Percentiles rank a stretch among this genome's conserved stretches.
phyloP scores from a whole-genome alignment of 306 rosid species.

The Sicyos baderoa region DNA sequence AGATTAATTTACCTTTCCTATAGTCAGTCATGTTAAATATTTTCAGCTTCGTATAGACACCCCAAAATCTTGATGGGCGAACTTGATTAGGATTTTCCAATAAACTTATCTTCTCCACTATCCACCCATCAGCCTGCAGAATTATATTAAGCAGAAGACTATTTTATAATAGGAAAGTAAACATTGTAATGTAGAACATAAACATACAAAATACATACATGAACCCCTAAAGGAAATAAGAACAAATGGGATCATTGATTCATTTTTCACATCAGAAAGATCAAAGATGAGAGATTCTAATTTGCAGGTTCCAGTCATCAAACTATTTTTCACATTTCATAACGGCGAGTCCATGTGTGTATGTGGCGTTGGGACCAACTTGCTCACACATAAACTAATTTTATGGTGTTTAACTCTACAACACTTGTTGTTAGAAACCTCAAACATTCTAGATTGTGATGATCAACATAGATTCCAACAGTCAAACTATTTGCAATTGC shows the following conservation, averaged over 20 bases:
- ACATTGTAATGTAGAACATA: not conserved
- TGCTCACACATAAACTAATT: not conserved
- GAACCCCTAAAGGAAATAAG: not conserved
- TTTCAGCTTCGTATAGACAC: constrained; percentile 91
- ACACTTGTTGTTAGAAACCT: not conserved
- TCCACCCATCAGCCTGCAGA: constrained; percentile 95
- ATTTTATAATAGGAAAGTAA: too few species aligned
- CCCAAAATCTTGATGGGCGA: constrained; percentile 93
- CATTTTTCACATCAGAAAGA: not conserved
- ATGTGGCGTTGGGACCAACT: not conserved
- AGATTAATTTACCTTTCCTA: constrained; percentile 53
- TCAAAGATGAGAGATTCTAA: not conserved
- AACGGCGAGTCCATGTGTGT: not conserved
- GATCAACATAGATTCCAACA: too few species aligned
- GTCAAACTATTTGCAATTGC: not conserved
- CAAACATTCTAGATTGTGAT: not conserved
- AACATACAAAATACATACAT: not conserved
- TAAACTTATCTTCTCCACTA: constrained; percentile 76
- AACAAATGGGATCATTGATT: not conserved
- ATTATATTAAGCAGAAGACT: constrained; percentile 14
- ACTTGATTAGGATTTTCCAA: constrained; percentile 92
- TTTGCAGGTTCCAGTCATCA: not conserved
- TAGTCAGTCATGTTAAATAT: constrained; percentile 92
- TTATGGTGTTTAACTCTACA: not conserved
- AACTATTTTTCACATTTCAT: not conserved